Conservation (phyloP, 2,329 filamentous ascomycete species). For the Ceratocystis papillata region DNA sequence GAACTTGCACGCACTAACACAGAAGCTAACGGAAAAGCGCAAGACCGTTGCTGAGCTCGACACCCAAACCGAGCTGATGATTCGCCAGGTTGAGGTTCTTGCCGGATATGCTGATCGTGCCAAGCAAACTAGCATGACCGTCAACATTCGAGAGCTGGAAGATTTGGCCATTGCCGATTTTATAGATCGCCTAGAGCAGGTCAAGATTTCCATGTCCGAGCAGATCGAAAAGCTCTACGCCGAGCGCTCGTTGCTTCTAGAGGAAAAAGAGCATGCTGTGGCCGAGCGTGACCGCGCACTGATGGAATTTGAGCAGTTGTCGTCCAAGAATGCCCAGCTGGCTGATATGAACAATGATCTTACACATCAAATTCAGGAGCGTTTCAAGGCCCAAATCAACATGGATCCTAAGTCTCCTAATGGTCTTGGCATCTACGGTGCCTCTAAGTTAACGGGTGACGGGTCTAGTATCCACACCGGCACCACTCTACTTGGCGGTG, state of each 20-base stretch:
- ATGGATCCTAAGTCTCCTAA: constrained; percentile 40
- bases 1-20: constrained; percentile 65
- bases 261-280: constrained; percentile 72
- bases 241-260: constrained; percentile 69
- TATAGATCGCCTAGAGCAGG: constrained; percentile 58
- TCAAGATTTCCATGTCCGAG: constrained; percentile 49
- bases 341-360: constrained; percentile 92
- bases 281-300: constrained; percentile 86
- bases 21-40: constrained; percentile 79
- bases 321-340: constrained; percentile 86
- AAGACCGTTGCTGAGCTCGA: constrained; percentile 92
- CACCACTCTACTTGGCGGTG: constrained; percentile 46
- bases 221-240: constrained; percentile 50
- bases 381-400: constrained; percentile 68
- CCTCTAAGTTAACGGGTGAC: constrained; percentile 41
- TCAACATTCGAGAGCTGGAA: constrained; percentile 74
- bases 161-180: constrained; percentile 86
- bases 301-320: constrained; percentile 90
- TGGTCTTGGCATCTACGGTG: constrained; percentile 48
- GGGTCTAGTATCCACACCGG: constrained; percentile 42
- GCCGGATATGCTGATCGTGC: constrained; percentile 79
- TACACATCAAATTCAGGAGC: constrained; percentile 84
- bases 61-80: constrained; percentile 89
- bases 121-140: constrained; percentile 67
- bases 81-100: constrained; percentile 79